Conservation (phyloP, 371 early-diverging fungal genomes). For the Mucor piriformis region DNA sequence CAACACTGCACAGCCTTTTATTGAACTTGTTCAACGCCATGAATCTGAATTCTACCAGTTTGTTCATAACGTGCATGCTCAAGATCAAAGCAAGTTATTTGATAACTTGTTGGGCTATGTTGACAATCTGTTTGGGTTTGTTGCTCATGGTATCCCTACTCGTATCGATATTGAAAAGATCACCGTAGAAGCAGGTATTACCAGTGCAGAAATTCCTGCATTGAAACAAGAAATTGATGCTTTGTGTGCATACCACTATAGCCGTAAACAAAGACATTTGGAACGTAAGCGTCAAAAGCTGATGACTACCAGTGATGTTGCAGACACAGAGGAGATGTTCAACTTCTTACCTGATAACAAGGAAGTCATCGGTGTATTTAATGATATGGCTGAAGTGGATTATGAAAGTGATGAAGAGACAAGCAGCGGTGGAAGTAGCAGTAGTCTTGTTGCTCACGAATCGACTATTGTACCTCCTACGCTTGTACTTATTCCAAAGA, state of each 20-base stretch:
- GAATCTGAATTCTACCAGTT: slow-evolving; percentile 61
- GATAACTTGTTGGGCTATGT: slow-evolving; percentile 45
- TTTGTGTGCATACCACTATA: slow-evolving; percentile 33
- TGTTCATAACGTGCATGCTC: slow-evolving; percentile 63
- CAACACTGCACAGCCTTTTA: slow-evolving; percentile 45
- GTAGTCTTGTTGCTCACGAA: slow-evolving; percentile 18
- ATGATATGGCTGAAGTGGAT: slow-evolving; percentile 34
- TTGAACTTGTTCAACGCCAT: slow-evolving; percentile 57
- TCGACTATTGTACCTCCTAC: slow-evolving; percentile 21
- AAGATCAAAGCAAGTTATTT: slow-evolving; percentile 48
- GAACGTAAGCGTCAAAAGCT: slow-evolving; percentile 45
- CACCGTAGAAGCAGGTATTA: slow-evolving; percentile 21
- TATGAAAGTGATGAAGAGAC: slow-evolving; percentile 14
- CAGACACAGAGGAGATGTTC: slow-evolving; percentile 26
- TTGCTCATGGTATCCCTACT: slow-evolving; percentile 32
- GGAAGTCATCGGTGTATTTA: slow-evolving; percentile 31
- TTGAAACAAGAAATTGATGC: slow-evolving; percentile 41
- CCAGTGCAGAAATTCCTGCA: slow-evolving; percentile 21
- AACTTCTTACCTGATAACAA: slow-evolving; percentile 29
- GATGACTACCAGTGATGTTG: slow-evolving; percentile 17
- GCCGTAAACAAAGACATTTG: slow-evolving; percentile 40
- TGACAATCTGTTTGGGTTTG: slow-evolving; percentile 34
- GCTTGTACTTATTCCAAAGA: slow-evolving; percentile 27
- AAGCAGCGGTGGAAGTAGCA: neutral
- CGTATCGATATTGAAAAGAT: slow-evolving; percentile 27